These are phyloP conservation scores for Cystobasidiaceae sp. DNA, from an alignment of 1,284 basidiomycete species.

Conservation along the genomic window DNA sequence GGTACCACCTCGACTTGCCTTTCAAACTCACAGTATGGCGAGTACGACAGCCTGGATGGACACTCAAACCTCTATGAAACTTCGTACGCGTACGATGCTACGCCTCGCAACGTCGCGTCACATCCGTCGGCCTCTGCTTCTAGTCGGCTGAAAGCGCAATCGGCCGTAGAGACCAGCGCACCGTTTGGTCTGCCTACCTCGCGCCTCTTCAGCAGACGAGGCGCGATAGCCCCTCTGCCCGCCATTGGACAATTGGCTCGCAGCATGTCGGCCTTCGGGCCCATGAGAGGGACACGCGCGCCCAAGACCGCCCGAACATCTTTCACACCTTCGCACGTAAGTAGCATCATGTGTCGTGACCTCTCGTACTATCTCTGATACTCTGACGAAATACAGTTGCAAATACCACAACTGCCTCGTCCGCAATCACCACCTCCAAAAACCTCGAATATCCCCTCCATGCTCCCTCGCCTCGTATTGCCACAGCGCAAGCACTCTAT, in stretches of 20 bases:
- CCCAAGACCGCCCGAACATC: background rate
- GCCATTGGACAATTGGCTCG: background rate
- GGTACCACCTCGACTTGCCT: background rate
- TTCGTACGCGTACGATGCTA: too few species aligned
- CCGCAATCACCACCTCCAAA: slow-evolving; percentile 10
- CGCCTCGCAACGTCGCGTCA: too few species aligned
- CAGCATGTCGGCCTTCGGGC: background rate
- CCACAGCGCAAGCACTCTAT: background rate
- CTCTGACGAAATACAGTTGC: background rate
- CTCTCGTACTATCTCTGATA: background rate
- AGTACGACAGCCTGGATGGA: too few species aligned
- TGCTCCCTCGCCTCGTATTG: background rate
- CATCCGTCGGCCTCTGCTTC: too few species aligned
- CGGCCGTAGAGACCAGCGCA: background rate
- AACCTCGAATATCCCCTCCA: background rate
- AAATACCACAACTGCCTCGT: background rate
- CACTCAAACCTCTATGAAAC: too few species aligned
- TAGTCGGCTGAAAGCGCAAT: too few species aligned
- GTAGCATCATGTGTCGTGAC: background rate
- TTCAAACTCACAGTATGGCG: background rate
- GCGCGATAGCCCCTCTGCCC: background rate
- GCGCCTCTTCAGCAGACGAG: slow-evolving; percentile 1
- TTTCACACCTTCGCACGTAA: background rate
- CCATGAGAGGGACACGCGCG: background rate
- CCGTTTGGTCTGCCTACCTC: background rate